Evolutionary conservation across 352 stramenopile genomes (phyloP), one percentile per base, ranked within the genome.

Genomic region (Phytophthora idaei): DNA sequence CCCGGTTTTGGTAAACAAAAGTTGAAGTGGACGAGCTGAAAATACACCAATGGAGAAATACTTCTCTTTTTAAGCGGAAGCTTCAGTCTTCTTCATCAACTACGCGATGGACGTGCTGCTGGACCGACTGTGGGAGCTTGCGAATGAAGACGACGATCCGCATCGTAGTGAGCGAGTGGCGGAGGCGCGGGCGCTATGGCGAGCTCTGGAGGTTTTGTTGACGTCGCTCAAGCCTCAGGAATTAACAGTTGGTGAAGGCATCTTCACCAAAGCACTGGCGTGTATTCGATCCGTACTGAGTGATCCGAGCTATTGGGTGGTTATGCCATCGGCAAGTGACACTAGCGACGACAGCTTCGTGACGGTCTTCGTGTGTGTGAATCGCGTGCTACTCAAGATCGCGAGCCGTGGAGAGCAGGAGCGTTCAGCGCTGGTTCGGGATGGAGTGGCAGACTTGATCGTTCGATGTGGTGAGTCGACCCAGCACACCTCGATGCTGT

Each of bases 121-220:
- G n/a, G 71, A 80, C 39, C 71, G 75, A 2, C 57, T 86, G 37
- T 73, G 62, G 57, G 65, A 79, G 49, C 62, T 86, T 9, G 74
- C 65, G 34, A 73, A 76, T 46, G 45, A 67, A 15, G 74, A 77
- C 28, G 53, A 59, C 17, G 64, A 57, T 11, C 48, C 37, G 21
- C 17, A 47, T 6, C 47, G 56, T 29, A 57, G 57, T 12, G 69
- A 74, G 25, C 55, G 71, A 7, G 34, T 85, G 9, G 41, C 57
- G 0, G 81, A 91, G 53, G 78, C 72, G 2, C 73, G 76, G n/a
- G 75, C 77, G 53, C 64, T 90, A 2, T 91, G 83, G 83, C 72
- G 73, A 9, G 75, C 79, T 11, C 63, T 91, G 8, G 79, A 89
- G 29, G 74, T 81, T 36, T 62, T 86, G 28, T 8, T 89, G 21